phyloP scores from a whole-genome alignment of 108 stramenopile species.

The Poteriospumella lacustris region DNA sequence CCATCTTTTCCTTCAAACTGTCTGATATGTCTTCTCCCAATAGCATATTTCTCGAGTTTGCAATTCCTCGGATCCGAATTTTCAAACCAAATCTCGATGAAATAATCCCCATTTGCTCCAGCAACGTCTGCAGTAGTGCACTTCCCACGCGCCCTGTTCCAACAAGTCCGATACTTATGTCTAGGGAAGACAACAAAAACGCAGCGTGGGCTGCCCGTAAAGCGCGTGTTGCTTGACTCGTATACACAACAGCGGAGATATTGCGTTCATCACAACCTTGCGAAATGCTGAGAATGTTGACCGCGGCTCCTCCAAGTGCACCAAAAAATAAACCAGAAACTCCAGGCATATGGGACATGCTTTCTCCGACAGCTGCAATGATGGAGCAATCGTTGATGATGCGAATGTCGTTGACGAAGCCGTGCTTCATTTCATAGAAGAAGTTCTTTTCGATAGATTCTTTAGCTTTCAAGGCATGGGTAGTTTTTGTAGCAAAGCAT shows the following conservation, averaged over 20 bases:
- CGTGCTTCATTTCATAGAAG: constrained; percentile 56
- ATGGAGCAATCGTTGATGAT: constrained; percentile 66
- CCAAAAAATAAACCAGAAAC: constrained; percentile 75
- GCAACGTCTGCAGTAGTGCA: constrained; percentile 31
- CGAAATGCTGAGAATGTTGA: constrained; percentile 74
- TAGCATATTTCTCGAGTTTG: constrained; percentile 25
- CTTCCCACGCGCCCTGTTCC: constrained; percentile 34
- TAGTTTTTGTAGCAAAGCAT: constrained; percentile 63
- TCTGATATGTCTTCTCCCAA: constrained; percentile 25
- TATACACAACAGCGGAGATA: constrained; percentile 69
- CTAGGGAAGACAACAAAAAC: constrained; percentile 43
- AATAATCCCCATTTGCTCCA: constrained; percentile 32
- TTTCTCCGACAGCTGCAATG: constrained; percentile 81
- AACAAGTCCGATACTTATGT: constrained; percentile 37
- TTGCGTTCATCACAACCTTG: constrained; percentile 65
- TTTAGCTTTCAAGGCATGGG: constrained; percentile 57
- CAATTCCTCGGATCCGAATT: constrained; percentile 40
- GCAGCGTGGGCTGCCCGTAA: constrained; percentile 76
- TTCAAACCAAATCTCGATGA: constrained; percentile 24
- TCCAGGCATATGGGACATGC: constrained; percentile 66
- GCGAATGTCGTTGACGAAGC: constrained; percentile 38
- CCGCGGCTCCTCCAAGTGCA: constrained; percentile 71
- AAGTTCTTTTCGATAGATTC: constrained; percentile 68
- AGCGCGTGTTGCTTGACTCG: constrained; percentile 64
- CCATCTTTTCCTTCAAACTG: constrained; percentile 28